Base-by-base conservation (phyloP, 2,329 filamentous ascomycete species). In the Colletotrichum liriopes region DNA sequence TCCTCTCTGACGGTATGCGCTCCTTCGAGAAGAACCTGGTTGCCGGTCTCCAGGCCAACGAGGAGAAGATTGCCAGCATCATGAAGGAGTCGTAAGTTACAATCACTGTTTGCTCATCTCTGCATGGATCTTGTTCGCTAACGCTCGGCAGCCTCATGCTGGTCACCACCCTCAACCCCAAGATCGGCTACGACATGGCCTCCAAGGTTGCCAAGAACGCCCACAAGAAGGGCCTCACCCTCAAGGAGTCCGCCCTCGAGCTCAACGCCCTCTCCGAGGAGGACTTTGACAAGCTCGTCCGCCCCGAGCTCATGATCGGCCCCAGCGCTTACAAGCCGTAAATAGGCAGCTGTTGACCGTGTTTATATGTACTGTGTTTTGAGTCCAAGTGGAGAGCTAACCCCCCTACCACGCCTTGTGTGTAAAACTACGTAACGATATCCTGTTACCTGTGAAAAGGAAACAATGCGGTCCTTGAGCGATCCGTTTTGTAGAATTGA, bases 121-220 rank as follows among this genome's bases (percentile, higher is more conserved):
- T 26, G 5, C 41, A 35, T n/a, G 1, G 26, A 3, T 29, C 26
- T 20, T 14, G 45, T 49, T 14, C 64, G 35, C 77, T 81, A 75
- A 79, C 75, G 67, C 39, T 39, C 5, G n/a, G 35, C 77, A 97
- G 94, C 81, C 89, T 99, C 78, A 99, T 99, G 96, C 90, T 98
- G 76, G 96, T 98, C 45, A 99, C 96, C 76, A 98, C 96, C 88
- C 89, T 98, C 74, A 98, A 98, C 89, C 95, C 95, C 77, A 94
- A 97, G 84, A 98, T 98, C 81, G 96, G 95, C 73, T 98, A 98
- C 84, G 95, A 98, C 82, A 97, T 97, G 94, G 95, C 95, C 64
- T 95, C 92, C 84, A 97, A 97, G 88, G 95, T 98, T 32, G 95
- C 95, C 80, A 98, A 98, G 92, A 97, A 99, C 81, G 96, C 96